Base-by-base conservation (phyloP, 805 yeast species). In the Kregervanrija delftensis region DNA sequence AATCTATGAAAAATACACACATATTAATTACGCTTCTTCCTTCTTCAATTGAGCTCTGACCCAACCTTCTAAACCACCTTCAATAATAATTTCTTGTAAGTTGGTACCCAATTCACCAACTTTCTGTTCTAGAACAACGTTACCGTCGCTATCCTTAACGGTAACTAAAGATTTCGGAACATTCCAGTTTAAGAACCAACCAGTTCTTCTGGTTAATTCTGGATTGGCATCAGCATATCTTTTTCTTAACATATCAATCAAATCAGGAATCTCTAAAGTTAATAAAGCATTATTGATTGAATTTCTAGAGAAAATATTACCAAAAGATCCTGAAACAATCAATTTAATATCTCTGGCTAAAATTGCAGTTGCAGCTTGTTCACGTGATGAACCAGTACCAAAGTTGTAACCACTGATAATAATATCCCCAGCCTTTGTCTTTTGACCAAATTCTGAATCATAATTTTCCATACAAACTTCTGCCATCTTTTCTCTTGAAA, bases 391-490 rank as follows among this genome's bases (percentile, higher is more conserved):
- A 39, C 99, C 99, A 10, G 99, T 93, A 56, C 99, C 99, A 63
- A 93, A 93, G 64, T 93, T 93, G 73, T 71, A 93, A 13, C 99
- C 99, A 45, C 90, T 79, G 39, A 93, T 78, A 45, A 93, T 77
- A 55, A 93, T 89, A 65, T 93, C 99, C 40, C 88, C 62, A 4
- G 96, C 77, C 50, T 79, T 72, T 30, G 95, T 86, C 72, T 88
- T 90, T 30, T 67, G 50, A 46, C 85, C 82, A 65, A 93, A 93
- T 53, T 90, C 96, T 11, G 86, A 63, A 65, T 93, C 99, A 67
- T 93, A 93, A 71, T 93, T 93, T 68, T 93, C 99, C 99, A 93
- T 93, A 71, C 99, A 93, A 39, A 93, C 99, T 66, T 91, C 86
- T 33, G 99, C 99, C 99, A 93, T 93, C 63, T 84, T 87, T 56